These are phyloP conservation scores for Geotrichum siamense DNA, from an alignment of 1,139 yeast species.

Conservation along the genomic window DNA sequence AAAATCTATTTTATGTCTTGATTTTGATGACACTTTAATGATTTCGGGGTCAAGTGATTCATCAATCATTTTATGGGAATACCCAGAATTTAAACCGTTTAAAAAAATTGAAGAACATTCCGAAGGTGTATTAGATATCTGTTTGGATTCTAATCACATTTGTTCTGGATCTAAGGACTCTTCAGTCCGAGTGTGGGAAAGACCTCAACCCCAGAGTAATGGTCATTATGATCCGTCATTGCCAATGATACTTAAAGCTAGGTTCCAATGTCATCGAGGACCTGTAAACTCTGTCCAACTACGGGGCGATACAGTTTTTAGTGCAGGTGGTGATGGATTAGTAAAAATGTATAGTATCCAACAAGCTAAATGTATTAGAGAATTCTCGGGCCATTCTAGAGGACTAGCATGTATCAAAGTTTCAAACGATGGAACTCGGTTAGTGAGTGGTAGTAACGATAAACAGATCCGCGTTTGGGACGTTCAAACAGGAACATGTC, in stretches of 20 bases:
- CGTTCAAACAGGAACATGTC: slow-evolving; percentile 26
- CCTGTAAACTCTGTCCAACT: slow-evolving; percentile 35
- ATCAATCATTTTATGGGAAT: slow-evolving; percentile 33
- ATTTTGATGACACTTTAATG: slow-evolving; percentile 31
- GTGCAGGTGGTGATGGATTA: slow-evolving; percentile 36
- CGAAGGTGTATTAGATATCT: slow-evolving; percentile 32
- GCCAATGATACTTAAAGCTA: slow-evolving; percentile 19
- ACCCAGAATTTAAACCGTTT: slow-evolving; percentile 25
- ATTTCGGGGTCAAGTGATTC: slow-evolving; percentile 36
- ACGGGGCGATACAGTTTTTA: slow-evolving; percentile 27
- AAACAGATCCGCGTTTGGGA: slow-evolving; percentile 34
- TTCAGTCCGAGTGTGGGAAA: slow-evolving; percentile 30
- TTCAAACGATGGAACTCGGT: slow-evolving; percentile 22
- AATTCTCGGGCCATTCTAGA: slow-evolving; percentile 32
- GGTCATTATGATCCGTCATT: slow-evolving; percentile 6
- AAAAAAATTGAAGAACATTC: slow-evolving; percentile 27
- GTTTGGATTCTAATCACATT: slow-evolving; percentile 26
- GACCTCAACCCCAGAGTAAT: slow-evolving; percentile 16
- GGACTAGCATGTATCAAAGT: slow-evolving; percentile 36
- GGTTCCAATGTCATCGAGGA: slow-evolving; percentile 31
- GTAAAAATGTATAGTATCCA: slow-evolving; percentile 31
- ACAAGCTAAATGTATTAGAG: slow-evolving; percentile 25
- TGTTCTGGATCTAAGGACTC: slow-evolving; percentile 35
- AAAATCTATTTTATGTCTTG: slow-evolving; percentile 34
- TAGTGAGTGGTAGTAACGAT: slow-evolving; percentile 36